These are phyloP conservation scores for Trichoderma endophyticum DNA, from an alignment of 2,329 filamentous ascomycete species.

Conservation along the genomic window DNA sequence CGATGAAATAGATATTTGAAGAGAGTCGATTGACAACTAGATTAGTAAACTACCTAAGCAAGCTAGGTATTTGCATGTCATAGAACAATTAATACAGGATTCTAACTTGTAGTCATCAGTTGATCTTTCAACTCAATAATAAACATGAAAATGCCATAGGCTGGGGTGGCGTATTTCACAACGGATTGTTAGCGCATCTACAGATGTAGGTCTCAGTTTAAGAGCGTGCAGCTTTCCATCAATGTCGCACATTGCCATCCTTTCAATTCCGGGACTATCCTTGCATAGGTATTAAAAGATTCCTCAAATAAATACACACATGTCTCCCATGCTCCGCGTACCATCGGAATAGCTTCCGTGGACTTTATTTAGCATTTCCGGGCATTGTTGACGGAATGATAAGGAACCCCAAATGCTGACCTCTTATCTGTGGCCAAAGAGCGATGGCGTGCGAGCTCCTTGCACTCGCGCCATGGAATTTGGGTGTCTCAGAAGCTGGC, in stretches of 20 bases:
- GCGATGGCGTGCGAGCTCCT: slow-evolving; percentile 18
- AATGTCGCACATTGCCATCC: not conserved
- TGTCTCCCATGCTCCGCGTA: not conserved
- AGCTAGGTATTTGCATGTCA: not conserved
- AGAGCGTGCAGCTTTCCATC: not conserved
- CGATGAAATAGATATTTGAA: too few species aligned
- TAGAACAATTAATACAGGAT: not conserved
- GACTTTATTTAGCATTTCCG: not conserved
- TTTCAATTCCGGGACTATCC: not conserved
- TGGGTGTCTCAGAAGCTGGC: not conserved
- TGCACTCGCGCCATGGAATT: slow-evolving; percentile 15
- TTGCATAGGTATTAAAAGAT: not conserved
- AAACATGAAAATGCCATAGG: not conserved
- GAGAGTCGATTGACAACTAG: not conserved
- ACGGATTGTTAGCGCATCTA: not conserved
- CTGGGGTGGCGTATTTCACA: not conserved
- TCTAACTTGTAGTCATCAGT: not conserved
- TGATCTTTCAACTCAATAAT: not conserved
- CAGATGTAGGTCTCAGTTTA: not conserved
- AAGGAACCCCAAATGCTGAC: not conserved
- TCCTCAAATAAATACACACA: not conserved
- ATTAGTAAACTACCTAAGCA: not conserved
- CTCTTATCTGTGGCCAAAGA: not conserved
- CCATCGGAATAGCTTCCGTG: not conserved
- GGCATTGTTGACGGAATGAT: not conserved